Evolutionary conservation across 2,329 filamentous ascomycete genomes (phyloP).

Genomic region (Teratosphaeria pseudoeucalypti): DNA sequence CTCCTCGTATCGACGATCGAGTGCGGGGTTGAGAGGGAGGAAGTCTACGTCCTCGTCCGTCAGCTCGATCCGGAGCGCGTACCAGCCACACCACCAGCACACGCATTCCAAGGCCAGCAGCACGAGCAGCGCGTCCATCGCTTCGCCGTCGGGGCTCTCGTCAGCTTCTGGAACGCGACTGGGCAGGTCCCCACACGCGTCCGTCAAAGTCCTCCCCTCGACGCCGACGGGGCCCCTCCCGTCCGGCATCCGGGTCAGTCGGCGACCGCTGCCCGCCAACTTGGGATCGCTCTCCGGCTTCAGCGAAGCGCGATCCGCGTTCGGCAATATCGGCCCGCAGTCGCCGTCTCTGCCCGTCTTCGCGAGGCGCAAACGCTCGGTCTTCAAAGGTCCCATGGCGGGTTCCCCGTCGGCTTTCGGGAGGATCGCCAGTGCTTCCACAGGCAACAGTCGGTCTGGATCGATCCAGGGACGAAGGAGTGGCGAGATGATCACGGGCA

Average conservation of each 20-base stretch:
- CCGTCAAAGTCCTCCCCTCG: constrained; percentile 87
- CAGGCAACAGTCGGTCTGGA: constrained; percentile 26
- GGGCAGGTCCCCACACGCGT: constrained; percentile 71
- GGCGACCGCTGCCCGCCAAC: constrained; percentile 22
- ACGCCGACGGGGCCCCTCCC: constrained; percentile 76
- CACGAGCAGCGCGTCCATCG: constrained; percentile 66
- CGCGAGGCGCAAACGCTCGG: constrained; percentile 66
- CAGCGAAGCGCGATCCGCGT: constrained; percentile 14
- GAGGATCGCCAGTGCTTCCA: constrained; percentile 4
- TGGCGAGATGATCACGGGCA: constrained; percentile 59
- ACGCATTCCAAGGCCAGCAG: constrained; percentile 64
- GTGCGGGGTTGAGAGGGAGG: constrained; percentile 71
- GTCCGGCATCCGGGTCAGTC: constrained; percentile 63
- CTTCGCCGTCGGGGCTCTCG: constrained; percentile 32
- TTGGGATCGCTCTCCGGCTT: constrained; percentile 22
- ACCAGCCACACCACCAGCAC: constrained; percentile 65
- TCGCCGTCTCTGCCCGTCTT: constrained; percentile 56
- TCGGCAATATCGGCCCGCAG: constrained; percentile 40
- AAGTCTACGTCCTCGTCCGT: constrained; percentile 96
- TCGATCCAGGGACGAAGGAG: constrained; percentile 60
- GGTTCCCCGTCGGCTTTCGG: constrained; percentile 27
- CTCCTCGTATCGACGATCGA: constrained; percentile 73
- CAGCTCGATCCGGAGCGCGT: constrained; percentile 83
- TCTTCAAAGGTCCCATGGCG: constrained; percentile 72
- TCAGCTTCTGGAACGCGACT: constrained; percentile 49